Percentiles rank a stretch among this genome's conserved stretches.
Evolutionary conservation across 1,139 yeast genomes (phyloP).

Genomic region (Geotrichum citri-aurantii): DNA sequence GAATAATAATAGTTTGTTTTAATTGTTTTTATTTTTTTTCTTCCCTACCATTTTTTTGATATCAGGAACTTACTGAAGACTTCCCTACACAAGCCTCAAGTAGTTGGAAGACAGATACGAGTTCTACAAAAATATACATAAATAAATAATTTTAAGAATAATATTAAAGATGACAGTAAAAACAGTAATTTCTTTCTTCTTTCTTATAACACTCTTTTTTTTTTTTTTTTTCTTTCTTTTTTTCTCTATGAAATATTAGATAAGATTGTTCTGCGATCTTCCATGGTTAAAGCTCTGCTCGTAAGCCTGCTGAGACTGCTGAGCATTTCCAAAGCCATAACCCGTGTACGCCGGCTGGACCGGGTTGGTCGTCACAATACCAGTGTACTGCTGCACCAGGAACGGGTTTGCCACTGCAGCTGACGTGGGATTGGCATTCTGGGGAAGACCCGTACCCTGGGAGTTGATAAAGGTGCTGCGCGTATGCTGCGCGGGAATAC

Average conservation of each 20-base stretch:
- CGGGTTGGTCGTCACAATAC: conserved; percentile 54
- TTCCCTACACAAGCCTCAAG: not conserved
- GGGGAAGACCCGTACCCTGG: conserved; percentile 23
- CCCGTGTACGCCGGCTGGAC: conserved; percentile 75
- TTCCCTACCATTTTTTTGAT: too few species aligned
- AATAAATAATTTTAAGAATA: not conserved
- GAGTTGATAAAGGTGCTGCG: conserved; percentile 78
- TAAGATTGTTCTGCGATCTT: not conserved
- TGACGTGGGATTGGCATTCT: conserved; percentile 29
- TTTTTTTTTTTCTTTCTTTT: too few species aligned
- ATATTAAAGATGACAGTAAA: too few species aligned
- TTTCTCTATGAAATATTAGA: not conserved
- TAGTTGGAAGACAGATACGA: not conserved
- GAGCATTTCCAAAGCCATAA: conserved; percentile 79
- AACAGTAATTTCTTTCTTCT: too few species aligned
- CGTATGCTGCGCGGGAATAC: conserved; percentile 93
- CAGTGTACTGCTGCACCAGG: conserved; percentile 67
- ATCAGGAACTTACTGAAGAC: not conserved
- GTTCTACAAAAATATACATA: not conserved
- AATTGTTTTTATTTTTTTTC: not conserved
- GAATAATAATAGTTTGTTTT: too few species aligned
- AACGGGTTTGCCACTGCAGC: conserved; percentile 47
- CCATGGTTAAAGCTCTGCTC: not conserved
- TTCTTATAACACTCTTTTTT: too few species aligned
- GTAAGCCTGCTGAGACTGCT: conserved; percentile 22